Evolutionary conservation across 2,329 filamentous ascomycete species (phyloP).

Genomic region (Cryphonectria nitschkei): DNA sequence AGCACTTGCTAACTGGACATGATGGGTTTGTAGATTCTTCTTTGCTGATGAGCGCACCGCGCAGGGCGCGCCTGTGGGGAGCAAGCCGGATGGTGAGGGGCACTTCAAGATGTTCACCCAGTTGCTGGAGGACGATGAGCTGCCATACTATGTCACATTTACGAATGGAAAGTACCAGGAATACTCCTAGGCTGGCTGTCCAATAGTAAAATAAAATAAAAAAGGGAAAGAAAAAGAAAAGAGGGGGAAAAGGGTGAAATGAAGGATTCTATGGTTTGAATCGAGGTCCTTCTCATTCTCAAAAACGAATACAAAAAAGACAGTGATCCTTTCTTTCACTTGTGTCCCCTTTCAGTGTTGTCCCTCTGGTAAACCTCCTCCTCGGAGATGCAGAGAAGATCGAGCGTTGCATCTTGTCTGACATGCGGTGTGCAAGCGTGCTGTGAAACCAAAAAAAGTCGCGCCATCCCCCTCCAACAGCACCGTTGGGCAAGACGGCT

Average conservation of each 20-base stretch:
- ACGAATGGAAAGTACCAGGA: slow-evolving; percentile 24
- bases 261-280: neutral
- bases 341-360: neutral
- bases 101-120: slow-evolving; percentile 19
- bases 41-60: slow-evolving; percentile 29
- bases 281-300: neutral
- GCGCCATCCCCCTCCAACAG: neutral
- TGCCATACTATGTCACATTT: slow-evolving; percentile 29
- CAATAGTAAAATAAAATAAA: neutral
- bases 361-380: neutral
- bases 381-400: slow-evolving; percentile 1
- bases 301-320: neutral
- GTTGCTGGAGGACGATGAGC: slow-evolving; percentile 20
- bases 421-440: slow-evolving; percentile 1
- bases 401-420: neutral
- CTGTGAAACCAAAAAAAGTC: neutral
- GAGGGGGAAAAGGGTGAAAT: neutral
- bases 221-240: neutral
- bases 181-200: neutral
- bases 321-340: neutral
- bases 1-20: slow-evolving; percentile 4
- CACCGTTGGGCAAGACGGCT: slow-evolving; percentile 10
- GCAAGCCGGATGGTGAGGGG: slow-evolving; percentile 10
- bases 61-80: slow-evolving; percentile 21
- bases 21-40: slow-evolving; percentile 22